Evolutionary conservation across 768 basidiomycete species (phyloP), one percentile per base, ranked within the genome.

Genomic region (Calocybe indica): DNA sequence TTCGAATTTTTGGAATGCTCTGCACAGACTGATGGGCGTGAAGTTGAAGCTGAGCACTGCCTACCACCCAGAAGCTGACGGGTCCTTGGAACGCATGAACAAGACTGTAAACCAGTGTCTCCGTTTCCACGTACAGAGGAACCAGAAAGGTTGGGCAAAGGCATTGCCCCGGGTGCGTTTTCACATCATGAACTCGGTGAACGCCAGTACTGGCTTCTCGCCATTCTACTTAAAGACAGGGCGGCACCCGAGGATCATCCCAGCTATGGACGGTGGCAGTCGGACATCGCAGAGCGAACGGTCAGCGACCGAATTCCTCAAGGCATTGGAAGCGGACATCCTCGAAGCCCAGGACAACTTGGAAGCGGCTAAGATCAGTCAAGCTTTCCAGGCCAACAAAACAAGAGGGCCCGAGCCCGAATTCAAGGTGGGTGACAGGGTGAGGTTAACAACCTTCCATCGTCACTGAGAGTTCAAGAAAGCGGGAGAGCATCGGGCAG

Each of bases 161-260:
- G 56, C 51, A 37, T 37, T 70, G 28, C 60, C 65, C 3, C 58
- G 6, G 10, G 65, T 68, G 28, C 67, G 71, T 51, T 71, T 71
- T 55, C 48, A 70, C 0, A 58, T 72, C 13, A 73, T 72, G 43
- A 49, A 44, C 1, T 64, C 70, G 0, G 42, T 60, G 0, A 67
- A 66, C 0, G 62, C 65, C 7, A 57, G 56, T 0, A 73, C 69
- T 2, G 65, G 68, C 1, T 68, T 56, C 46, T 40, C 67, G 0
- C 71, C 69, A 1, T 73, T 72, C 54, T 61, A 61, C 28, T 54
- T 57, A n/a, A 55, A 57, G 37, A 31, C 51, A 6, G 56, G 63
- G 1, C 39, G 55, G 4, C 51, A 57, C 2, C 64, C 64, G 1
- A 44, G 54, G 0, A 5, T 57, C 6, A 45, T 64, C 22, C 22